A percentile compares a stretch with the other conserved stretches of the same genome.
Evolutionary conservation across 768 basidiomycete genomes (phyloP).

Genomic region (Termitomyces sp.): DNA sequence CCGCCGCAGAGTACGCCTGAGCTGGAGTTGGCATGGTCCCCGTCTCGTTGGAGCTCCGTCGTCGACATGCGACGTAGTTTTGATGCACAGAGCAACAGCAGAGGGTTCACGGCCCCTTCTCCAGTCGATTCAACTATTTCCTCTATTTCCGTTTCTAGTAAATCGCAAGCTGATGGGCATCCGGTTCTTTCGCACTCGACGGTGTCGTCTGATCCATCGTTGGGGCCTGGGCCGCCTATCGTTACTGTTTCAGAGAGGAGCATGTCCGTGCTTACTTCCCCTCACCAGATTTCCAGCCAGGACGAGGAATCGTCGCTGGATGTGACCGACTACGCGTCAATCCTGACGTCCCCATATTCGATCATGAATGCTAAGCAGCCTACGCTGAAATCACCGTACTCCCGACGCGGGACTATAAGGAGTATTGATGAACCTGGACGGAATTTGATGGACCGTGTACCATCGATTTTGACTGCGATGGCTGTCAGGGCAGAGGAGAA

Average conservation of each 20-base stretch:
- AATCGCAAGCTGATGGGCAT: slow-evolving; percentile 1
- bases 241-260: not conserved
- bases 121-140: too few relatives aligned
- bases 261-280: slow-evolving; percentile 28
- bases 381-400: slow-evolving; percentile 35
- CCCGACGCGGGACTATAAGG: slow-evolving; percentile 15
- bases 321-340: slow-evolving; percentile 16
- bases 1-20: slow-evolving; percentile 2
- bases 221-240: slow-evolving; percentile 2
- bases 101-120: too few relatives aligned
- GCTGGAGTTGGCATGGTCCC: not conserved
- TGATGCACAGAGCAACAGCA: too few relatives aligned
- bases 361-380: slow-evolving; percentile 7
- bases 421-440: slow-evolving; percentile 12
- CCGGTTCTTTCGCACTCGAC: too few relatives aligned
- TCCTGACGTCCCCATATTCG: slow-evolving; percentile 29
- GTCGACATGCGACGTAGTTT: too few relatives aligned
- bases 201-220: not conserved
- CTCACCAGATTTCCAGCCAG: slow-evolving; percentile 17
- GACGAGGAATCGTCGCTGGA: too few relatives aligned
- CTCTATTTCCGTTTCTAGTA: not conserved
- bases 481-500: slow-evolving; percentile 22
- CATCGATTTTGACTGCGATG: slow-evolving; percentile 17
- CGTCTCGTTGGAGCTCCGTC: too few relatives aligned
- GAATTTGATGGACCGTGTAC: slow-evolving; percentile 1